Base-by-base conservation (phyloP, 2,329 filamentous ascomycete genomes). In the Aspergillus versicolor region DNA sequence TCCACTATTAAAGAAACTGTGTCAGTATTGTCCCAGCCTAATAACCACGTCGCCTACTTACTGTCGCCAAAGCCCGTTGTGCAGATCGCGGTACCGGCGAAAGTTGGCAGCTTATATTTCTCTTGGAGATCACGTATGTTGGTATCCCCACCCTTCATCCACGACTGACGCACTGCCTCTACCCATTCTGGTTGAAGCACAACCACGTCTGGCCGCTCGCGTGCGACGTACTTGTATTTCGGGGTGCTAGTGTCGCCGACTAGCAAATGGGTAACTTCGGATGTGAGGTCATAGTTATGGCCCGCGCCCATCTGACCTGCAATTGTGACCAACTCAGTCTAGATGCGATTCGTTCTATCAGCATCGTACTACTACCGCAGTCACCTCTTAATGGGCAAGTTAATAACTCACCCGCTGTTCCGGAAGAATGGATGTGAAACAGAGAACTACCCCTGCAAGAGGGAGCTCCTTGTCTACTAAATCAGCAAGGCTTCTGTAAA, bases 191-290 rank as follows among this genome's bases (percentile, higher is more conserved):
- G 84, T 43, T 84, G 84, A 77, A 99, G 87, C 49, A 92, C 88
- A 70, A 86, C 87, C 68, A 99, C 88, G 69, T 99, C 94, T 47
- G 88, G 86, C 52, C 94, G 85, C 72, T 93, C 89, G 70, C 88
- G 90, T 53, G 93, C 94, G 68, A 97, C 93, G 80, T 96, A 96
- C 73, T 88, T 89, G 76, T 99, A 99, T 75, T 99, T 99, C 49
- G 89, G 86, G 1, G 93, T 97, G 71, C 93, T 85, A 67, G 91
- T 89, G 67, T 90, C 88, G 72, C 92, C 94, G 60, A 96, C 91
- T 61, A 99, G 84, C 46, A 99, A 86, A 77, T 99, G 94, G 5
- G 94, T 97, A 47, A 96, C 91, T 73, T 97, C 91, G 56, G 90
- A 90, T n/a, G 92, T 97, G 44, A 99, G 85, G 73, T 99, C 92